Conservation (phyloP, 2,329 filamentous ascomycete species). For the Blastomyces gilchristii region DNA sequence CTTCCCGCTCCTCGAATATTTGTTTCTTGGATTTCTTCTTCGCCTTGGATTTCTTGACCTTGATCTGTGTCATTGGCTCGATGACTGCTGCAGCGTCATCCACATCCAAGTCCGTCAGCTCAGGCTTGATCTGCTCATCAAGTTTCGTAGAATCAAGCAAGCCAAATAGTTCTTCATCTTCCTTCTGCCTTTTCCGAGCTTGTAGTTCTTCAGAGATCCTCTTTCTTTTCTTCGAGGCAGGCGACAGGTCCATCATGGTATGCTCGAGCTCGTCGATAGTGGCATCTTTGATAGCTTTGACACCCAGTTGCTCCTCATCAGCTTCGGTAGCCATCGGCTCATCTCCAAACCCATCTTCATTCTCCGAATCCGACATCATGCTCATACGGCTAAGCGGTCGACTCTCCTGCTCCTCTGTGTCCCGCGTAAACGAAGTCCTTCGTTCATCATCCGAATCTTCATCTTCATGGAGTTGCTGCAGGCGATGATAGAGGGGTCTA, state of each 20-base stretch:
- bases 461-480: conserved; percentile 64
- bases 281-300: conserved; percentile 18
- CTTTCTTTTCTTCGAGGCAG: conserved; percentile 17
- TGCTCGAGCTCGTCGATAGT: conserved; percentile 20
- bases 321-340: conserved; percentile 17
- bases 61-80: conserved; percentile 20
- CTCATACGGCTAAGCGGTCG: conserved; percentile 63
- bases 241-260: conserved; percentile 16
- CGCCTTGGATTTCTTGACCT: conserved; percentile 45
- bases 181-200: conserved; percentile 67
- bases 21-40: conserved; percentile 76
- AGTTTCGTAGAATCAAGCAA: conserved; percentile 34
- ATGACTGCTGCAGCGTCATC: conserved; percentile 29
- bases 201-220: conserved; percentile 33
- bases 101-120: conserved; percentile 40
- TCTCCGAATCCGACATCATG: conserved; percentile 42
- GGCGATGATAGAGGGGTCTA: conserved; percentile 69
- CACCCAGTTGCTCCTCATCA: conserved; percentile 15
- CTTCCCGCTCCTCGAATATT: conserved; percentile 57
- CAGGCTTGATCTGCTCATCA: conserved; percentile 43
- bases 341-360: conserved; percentile 38
- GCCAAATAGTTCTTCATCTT: conserved; percentile 70
- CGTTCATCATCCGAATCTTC: conserved; percentile 83
- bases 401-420: conserved; percentile 79
- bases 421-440: conserved; percentile 54